Evolutionary conservation across 23 red algal genomes (phyloP), one percentile per base, ranked within the genome.

Genomic region (Gracilariopsis chorda): DNA sequence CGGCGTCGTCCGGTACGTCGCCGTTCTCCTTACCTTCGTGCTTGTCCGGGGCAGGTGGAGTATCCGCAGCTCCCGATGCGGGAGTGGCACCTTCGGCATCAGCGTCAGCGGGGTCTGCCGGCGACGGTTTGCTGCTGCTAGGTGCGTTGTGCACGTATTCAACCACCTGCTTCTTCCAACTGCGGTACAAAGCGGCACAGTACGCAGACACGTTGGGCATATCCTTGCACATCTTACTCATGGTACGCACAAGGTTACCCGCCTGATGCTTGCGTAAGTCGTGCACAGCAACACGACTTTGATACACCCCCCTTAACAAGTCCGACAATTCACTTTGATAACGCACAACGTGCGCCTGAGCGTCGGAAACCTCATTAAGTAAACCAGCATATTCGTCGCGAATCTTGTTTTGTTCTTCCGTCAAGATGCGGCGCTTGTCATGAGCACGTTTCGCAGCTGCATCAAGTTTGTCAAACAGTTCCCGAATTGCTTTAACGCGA

Each of bases 151-250:
- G 67, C 48, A 80, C 48, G 25, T 80, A 80, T 34, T 80, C 76
- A 19, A 80, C 48, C 48, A 89, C 85, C 29, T 78, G 85, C 35
- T 14, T 33, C 69, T 58, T 76, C 85, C 85, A 89, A 11, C 29
- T 48, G 9, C 48, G 41, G 43, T 61, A 77, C 14, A 89, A 55
- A 3, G 37, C 51, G 23, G 48, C 42, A 30, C 85, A 89, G 21
- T 55, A 61, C 2, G 51, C 53, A 27, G 9, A 47, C 44, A 89
- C 48, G 44, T 60, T 40, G 7, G 69, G 67, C 85, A 89, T 89
- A 17, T 58, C 69, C 51, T 77, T 89, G 57, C 67, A 89, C 48
- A 27, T 73, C 85, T 77, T 89, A 39, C 85, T 69, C 51, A 89
- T 61, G 12, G 59, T 78, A 19, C 53, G 58, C 33, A 89, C 48